Base-by-base conservation (phyloP, 2,329 filamentous ascomycete species). In the Cylindrodendrum hubeiense region DNA sequence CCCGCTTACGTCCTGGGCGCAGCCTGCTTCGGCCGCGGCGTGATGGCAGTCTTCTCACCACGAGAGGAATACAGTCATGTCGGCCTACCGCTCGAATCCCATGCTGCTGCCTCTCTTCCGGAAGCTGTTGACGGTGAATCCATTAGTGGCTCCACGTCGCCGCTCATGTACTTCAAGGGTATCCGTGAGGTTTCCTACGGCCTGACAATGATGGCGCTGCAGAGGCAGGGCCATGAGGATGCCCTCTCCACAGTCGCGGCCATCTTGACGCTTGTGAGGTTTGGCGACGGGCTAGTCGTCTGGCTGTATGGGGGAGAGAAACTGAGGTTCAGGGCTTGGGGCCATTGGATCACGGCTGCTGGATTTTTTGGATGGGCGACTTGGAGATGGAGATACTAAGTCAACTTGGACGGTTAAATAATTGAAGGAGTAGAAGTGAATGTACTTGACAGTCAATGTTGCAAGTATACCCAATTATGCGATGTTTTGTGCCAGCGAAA, bases 141-240 rank as follows among this genome's bases (percentile, higher is more conserved):
- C 4, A 51, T 47, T 28, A 12, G 6, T 0, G 52, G 66, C 3
- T n/a, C 34, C 9, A 33, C 65, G 8, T 80, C 78, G 22, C 75
- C 79, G 2, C 75, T 79, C 19, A 76, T 80, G 65, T 77, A 77
- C 52, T 73, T 79, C 62, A 79, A 80, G 56, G 77, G 76, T 7
- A 68, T 78, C 9, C 76, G 79, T 3, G 79, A 80, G 60, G 46
- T 79, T 4, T 73, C 69, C 2, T 79, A 76, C 52, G 78, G 79
- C 17, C n/a, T 75, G 2, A 58, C 71, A 0, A 49, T 79, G 51
- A 52, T 78, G 24, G 69, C 63, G 15, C 58, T 80, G 17, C 75
- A 79, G 53, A 63, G 62, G 17, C 77, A 78, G 46, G 74, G 69
- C 24, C 74, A 77, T 33, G 69, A 74, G 21, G 51, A 37, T 2